Conservation (phyloP, 176 grass and related monocot genomes). For the Lolium perenne region DNA sequence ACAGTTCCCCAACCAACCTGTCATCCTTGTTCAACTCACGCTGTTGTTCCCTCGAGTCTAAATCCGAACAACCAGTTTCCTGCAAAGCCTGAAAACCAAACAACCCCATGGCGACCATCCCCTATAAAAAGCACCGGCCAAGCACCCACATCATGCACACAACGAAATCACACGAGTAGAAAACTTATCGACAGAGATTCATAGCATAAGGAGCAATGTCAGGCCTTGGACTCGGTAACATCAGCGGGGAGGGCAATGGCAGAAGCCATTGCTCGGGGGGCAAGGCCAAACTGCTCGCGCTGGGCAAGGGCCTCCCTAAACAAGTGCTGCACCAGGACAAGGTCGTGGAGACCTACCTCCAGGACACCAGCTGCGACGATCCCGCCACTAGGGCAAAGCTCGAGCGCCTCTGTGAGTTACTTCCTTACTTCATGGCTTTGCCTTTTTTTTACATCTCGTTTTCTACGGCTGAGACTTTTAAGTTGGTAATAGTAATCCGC, state of each 20-base stretch:
- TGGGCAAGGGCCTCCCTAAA: constrained; percentile 86
- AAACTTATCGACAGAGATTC: not conserved
- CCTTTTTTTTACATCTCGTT: not conserved
- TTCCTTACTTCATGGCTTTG: not conserved
- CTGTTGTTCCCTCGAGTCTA: constrained; percentile 36
- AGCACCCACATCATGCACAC: not conserved
- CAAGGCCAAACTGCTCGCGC: constrained; percentile 80
- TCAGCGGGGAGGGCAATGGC: constrained; percentile 1
- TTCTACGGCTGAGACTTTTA: not conserved
- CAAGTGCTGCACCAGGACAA: constrained; percentile 87
- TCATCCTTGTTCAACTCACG: constrained; percentile 32
- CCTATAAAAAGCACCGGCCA: constrained; percentile 48
- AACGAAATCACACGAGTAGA: constrained; percentile 4
- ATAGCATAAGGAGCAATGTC: constrained; percentile 41
- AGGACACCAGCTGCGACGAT: constrained; percentile 63
- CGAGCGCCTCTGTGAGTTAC: constrained; percentile 74
- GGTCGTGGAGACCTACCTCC: constrained; percentile 76
- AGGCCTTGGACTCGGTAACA: not conserved
- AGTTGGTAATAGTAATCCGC: not conserved
- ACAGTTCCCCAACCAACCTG: constrained; percentile 55
- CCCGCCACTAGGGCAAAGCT: constrained; percentile 78
- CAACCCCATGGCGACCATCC: constrained; percentile 33
- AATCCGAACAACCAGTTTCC: constrained; percentile 57
- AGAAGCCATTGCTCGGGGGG: constrained; percentile 41
- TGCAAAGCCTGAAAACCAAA: constrained; percentile 58